phyloP scores from a whole-genome alignment of 495 filamentous ascomycete genomes.

The Acidiella bohemica region DNA sequence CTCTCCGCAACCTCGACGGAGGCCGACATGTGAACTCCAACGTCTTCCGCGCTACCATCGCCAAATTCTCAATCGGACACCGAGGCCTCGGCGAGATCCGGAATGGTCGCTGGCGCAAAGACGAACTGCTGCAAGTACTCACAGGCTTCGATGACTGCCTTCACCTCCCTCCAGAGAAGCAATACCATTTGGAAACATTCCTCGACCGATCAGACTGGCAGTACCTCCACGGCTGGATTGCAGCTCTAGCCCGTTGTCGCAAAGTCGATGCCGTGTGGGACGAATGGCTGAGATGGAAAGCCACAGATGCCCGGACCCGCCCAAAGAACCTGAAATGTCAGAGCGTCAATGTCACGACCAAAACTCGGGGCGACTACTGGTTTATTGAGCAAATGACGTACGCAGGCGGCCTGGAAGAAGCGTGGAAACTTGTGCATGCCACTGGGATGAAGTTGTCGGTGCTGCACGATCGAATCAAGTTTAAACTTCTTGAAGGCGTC shows the following conservation, averaged over 20 bases:
- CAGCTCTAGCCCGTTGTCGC: slow-evolving; percentile 19
- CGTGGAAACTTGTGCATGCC: slow-evolving; percentile 18
- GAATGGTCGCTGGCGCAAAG: slow-evolving; percentile 19
- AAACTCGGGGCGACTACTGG: slow-evolving; percentile 19
- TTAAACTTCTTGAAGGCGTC: slow-evolving; percentile 13
- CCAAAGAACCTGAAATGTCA: slow-evolving; percentile 1
- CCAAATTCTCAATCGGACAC: slow-evolving; percentile 21
- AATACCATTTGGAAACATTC: slow-evolving; percentile 19
- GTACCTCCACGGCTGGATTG: slow-evolving; percentile 22
- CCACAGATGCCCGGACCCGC: background rate
- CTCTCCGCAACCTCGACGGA: slow-evolving; percentile 4
- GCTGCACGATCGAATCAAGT: slow-evolving; percentile 2
- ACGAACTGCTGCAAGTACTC: slow-evolving; percentile 20
- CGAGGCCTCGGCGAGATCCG: slow-evolving; percentile 22
- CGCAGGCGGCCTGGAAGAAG: slow-evolving; percentile 13
- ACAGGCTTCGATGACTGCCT: slow-evolving; percentile 16
- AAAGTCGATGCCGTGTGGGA: slow-evolving; percentile 10
- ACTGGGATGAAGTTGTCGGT: slow-evolving; percentile 1
- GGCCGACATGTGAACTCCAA: slow-evolving; percentile 1
- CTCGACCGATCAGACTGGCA: slow-evolving; percentile 18
- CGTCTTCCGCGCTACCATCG: slow-evolving; percentile 20
- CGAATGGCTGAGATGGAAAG: slow-evolving; percentile 21
- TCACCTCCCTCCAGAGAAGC: slow-evolving; percentile 11
- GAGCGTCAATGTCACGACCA: slow-evolving; percentile 2
- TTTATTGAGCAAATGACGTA: slow-evolving; percentile 20